These are phyloP conservation scores for Erodium trifolium DNA, from an alignment of 441 rosid species.

Conservation along the genomic window DNA sequence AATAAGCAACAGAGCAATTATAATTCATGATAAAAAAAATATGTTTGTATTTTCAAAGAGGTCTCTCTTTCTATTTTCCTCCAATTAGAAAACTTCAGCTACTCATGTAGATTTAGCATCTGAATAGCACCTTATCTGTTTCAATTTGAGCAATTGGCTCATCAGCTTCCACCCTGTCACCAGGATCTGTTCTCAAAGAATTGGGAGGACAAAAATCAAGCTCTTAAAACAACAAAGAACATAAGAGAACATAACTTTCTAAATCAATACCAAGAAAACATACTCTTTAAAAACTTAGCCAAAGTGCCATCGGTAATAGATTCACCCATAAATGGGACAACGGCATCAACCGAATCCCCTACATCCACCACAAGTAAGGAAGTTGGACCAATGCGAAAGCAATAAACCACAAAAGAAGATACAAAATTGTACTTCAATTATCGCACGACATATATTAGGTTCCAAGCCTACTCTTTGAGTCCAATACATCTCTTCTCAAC, in stretches of 20 bases:
- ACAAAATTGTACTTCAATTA: background rate
- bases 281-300: conserved; percentile 80
- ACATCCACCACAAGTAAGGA: conserved; percentile 15
- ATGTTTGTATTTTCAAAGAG: background rate
- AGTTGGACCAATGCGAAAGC: conserved; percentile 2
- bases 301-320: conserved; percentile 93
- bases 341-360: conserved; percentile 82
- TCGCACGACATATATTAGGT: background rate
- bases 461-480: background rate
- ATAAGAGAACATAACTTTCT: background rate
- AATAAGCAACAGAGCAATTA: conserved; percentile 9
- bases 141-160: conserved; percentile 95
- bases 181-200: conserved; percentile 56
- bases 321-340: conserved; percentile 27
- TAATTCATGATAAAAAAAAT: background rate
- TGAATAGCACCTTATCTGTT: conserved; percentile 69
- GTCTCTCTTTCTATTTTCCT: background rate
- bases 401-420: background rate
- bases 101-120: background rate
- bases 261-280: conserved; percentile 20
- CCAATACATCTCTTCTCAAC: background rate
- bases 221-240: conserved; percentile 11
- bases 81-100: background rate
- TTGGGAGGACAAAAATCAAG: conserved; percentile 18
- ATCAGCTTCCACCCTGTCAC: conserved; percentile 81